A percentile compares a stretch with the other conserved stretches of the same genome.
These are phyloP conservation scores for Leccinum proximum DNA, from an alignment of 1,284 basidiomycete genomes.

Conservation along the genomic window DNA sequence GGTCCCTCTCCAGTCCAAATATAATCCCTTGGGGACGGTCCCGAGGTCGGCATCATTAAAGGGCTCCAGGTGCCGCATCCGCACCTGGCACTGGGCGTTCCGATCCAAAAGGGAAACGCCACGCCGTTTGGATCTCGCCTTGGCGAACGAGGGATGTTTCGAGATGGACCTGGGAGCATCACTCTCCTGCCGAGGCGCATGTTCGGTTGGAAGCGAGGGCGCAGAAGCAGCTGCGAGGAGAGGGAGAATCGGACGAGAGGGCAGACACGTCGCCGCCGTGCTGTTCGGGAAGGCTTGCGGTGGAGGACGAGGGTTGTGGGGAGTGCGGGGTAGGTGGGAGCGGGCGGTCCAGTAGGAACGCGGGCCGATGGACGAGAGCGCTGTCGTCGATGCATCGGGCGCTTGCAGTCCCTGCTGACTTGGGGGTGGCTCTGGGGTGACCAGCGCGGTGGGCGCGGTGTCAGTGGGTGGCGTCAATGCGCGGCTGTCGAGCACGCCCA, in stretches of 20 bases:
- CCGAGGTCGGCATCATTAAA: not conserved
- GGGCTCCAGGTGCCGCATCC: constrained; percentile 4
- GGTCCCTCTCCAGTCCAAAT: constrained; percentile 32
- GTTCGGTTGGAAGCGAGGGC: constrained; percentile 11
- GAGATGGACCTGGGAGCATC: constrained; percentile 24
- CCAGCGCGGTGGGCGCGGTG: not conserved
- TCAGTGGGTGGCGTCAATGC: constrained; percentile 3
- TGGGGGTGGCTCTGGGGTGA: constrained; percentile 2
- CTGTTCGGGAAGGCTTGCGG: constrained; percentile 16
- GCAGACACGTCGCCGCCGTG: constrained; percentile 11
- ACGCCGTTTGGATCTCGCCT: constrained; percentile 12
- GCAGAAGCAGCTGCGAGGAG: constrained; percentile 17
- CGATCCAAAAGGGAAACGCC: constrained; percentile 18
- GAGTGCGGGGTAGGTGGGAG: constrained; percentile 15
- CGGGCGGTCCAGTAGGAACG: constrained; percentile 23
- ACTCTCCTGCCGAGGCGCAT: constrained; percentile 5
- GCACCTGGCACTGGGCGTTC: constrained; percentile 11
- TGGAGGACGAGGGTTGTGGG: constrained; percentile 16
- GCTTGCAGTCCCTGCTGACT: constrained; percentile 2
- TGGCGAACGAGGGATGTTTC: constrained; percentile 15
- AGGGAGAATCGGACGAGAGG: constrained; percentile 23
- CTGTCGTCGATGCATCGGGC: constrained; percentile 20
- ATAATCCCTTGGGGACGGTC: constrained; percentile 29
- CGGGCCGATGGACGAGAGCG: constrained; percentile 19
- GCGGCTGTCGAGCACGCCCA: constrained; percentile 26